Evolutionary conservation across 148 eudicot species (phyloP).

Genomic region (Rhododendron williamsianum): DNA sequence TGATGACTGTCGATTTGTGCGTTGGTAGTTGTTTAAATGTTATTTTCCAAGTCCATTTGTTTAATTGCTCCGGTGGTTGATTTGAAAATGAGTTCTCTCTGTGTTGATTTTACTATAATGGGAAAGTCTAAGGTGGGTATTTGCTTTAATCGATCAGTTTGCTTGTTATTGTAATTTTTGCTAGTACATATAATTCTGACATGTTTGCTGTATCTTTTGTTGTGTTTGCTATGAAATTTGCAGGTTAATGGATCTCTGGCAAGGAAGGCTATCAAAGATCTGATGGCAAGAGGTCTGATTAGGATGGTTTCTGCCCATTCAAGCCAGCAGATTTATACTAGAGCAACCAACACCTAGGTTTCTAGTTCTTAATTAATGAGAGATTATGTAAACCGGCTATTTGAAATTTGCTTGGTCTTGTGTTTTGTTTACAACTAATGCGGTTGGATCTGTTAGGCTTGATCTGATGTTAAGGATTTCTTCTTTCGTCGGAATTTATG

Average conservation of each 20-base stretch:
- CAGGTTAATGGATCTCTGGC: constrained; percentile 64
- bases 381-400: background rate
- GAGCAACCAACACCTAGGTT: constrained; percentile 41
- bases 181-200: background rate
- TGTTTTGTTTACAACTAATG: background rate
- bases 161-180: background rate
- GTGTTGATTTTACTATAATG: background rate
- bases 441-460: background rate
- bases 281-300: constrained; percentile 42
- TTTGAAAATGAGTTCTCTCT: background rate
- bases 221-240: background rate
- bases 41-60: background rate
- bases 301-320: constrained; percentile 60
- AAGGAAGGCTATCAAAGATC: constrained; percentile 51
- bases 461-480: background rate
- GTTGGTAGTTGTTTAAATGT: background rate
- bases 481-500: background rate
- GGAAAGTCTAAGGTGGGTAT: background rate
- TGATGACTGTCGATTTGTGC: background rate
- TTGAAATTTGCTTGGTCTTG: background rate
- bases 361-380: background rate
- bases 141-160: background rate
- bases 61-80: background rate
- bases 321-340: constrained; percentile 59
- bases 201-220: background rate